phyloP scores from a whole-genome alignment of 352 stramenopile species.

The Hyaloperonospora arabidopsidis region DNA sequence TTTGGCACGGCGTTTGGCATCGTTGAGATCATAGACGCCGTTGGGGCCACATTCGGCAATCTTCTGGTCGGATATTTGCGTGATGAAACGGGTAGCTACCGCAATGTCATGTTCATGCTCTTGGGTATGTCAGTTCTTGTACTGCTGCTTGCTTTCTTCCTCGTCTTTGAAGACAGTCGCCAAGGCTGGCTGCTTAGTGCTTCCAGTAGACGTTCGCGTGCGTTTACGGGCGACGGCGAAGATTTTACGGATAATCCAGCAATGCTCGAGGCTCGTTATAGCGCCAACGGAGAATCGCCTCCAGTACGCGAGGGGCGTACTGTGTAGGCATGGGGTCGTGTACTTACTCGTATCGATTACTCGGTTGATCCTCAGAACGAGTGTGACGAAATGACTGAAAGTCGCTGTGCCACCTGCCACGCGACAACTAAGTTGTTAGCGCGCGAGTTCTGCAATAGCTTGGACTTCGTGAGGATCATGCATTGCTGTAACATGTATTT shows the following conservation, averaged over 20 bases:
- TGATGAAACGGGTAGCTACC: conserved; percentile 70
- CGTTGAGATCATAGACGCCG: conserved; percentile 78
- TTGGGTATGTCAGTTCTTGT: conserved; percentile 59
- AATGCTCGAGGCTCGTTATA: conserved; percentile 33
- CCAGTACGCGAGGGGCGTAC: conserved; percentile 1
- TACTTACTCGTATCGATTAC: conserved; percentile 3
- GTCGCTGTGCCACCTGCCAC: conserved; percentile 12
- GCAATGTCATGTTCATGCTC: conserved; percentile 80
- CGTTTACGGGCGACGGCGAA: conserved; percentile 59
- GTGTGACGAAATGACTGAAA: conserved; percentile 14
- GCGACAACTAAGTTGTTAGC: conserved; percentile 12
- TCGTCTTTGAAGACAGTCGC: conserved; percentile 57
- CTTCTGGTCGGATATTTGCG: conserved; percentile 78
- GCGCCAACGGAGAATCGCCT: conserved; percentile 18
- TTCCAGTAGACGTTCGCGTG: conserved; percentile 39
- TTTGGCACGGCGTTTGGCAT: conserved; percentile 85
- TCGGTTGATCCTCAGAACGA: conserved; percentile 9
- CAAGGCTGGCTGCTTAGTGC: conserved; percentile 51
- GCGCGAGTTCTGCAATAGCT: conserved; percentile 8
- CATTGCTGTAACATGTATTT: conserved; percentile 41
- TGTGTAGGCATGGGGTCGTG: conserved; percentile 4
- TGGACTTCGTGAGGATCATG: conserved; percentile 7
- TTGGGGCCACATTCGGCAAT: conserved; percentile 78
- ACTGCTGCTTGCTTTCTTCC: conserved; percentile 58
- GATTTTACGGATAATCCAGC: conserved; percentile 34